Base-by-base conservation (phyloP, 2,329 filamentous ascomycete species). In the Aspergillus hortae region DNA sequence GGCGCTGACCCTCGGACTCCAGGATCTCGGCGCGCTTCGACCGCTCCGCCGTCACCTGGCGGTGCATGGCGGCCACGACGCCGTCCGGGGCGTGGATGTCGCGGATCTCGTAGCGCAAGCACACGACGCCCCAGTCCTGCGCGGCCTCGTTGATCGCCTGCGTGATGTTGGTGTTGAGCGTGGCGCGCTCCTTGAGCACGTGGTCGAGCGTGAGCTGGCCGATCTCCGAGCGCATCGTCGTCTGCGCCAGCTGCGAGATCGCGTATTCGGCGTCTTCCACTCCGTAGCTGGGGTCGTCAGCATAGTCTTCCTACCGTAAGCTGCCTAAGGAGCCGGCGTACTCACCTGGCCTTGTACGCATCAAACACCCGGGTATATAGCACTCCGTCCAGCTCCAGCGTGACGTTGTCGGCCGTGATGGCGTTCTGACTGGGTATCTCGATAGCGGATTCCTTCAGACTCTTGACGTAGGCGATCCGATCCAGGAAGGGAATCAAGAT, bases 221-320 rank as follows among this genome's bases (percentile, higher is more conserved):
- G 65, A 99, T 99, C 74, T 99, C 94, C 66, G 89, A 95, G 65
- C 94, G 90, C 94, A 99, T 99, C 0, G 94, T 97, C 10, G 94
- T 99, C 76, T 99, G 94, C 14, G 94, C 94, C 44, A 99, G 86
- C 70, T 99, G 94, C 7, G 90, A 94, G 70, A 99, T 97, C 72
- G 94, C 94, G 73, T 99, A 99, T 72, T 99, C 94, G 56, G 94
- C 92, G 69, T 99, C 94, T 75, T 99, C 94, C 30, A 99, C 94
- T 35, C 94, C 94, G 70, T 99, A 99, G 74, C 91, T 96, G 44
- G 23, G n/a, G 6, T 6, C 19, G 49, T 57, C 32, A 54, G 32
- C 23, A 21, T 33, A 14, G 12, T 14, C 21, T 25, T 17, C 32
- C 1, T 14, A 12, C 10, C 25, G 11, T 25, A 38, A 30, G 25